Evolutionary conservation across 2,329 filamentous ascomycete species (phyloP), one percentile per base, ranked within the genome.

Genomic region (Scopulariopsis brevicaulis): DNA sequence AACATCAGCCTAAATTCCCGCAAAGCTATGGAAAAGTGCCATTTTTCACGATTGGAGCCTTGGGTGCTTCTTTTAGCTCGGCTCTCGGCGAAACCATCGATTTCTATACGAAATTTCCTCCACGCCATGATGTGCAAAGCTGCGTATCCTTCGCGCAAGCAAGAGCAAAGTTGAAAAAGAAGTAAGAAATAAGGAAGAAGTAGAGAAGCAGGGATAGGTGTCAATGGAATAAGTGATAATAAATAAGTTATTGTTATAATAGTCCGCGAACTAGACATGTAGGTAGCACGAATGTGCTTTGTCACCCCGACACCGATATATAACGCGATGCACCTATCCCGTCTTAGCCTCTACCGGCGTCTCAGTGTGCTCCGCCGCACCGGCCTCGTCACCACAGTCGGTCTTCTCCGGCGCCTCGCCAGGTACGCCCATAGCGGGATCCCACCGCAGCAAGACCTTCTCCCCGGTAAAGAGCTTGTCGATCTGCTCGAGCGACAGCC

Each of bases 401-500:
- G 37, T 5, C 37, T 40, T 40, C 37, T 40, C 37, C 12, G 37
- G 37, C 37, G 37, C 37, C 37, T 40, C 37, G 37, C 37, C 37
- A 18, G 37, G 37, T 5, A 40, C 37, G n/a, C n/a, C n/a, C n/a
- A n/a, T n/a, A n/a, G n/a, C n/a, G n/a, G n/a, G n/a, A n/a, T n/a
- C n/a, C n/a, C n/a, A n/a, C n/a, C n/a, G n/a, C n/a, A n/a, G n/a
- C n/a, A n/a, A n/a, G n/a, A n/a, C 69, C n/a, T 65, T 65, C 14
- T 67, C 18, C n/a, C n/a, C n/a, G n/a, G n/a, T n/a, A 66, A 69
- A 18, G 65, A 58, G 34, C 0, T 60, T 54, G 65, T 72, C 54
- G 71, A 73, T 65, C 65, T 70, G 62, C 68, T 82, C 57, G 65
- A 80, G 60, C 70, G 74, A 64, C 52, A 74, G 51, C 5, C 60